Evolutionary conservation across 2,329 filamentous ascomycete species (phyloP).

Genomic region (Fusarium ramigenum): DNA sequence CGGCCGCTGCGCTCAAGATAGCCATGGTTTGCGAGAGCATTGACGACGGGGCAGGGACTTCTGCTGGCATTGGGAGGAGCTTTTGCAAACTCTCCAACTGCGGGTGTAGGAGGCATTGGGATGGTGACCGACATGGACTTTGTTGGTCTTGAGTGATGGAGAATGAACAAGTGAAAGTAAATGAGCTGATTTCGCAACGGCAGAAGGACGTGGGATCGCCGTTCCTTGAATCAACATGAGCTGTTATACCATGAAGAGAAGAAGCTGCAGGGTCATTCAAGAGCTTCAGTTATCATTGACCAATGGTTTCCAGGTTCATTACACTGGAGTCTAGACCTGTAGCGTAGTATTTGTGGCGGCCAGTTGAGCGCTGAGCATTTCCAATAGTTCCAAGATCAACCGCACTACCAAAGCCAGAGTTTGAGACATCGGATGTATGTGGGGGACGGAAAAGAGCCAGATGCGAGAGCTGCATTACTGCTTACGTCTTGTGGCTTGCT

Average conservation of each 20-base stretch:
- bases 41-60: conserved; percentile 15
- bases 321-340: background rate
- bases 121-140: background rate
- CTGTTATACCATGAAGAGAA: background rate
- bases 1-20: conserved; percentile 12
- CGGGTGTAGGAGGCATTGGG: background rate
- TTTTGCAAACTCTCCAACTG: background rate
- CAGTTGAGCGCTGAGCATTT: background rate
- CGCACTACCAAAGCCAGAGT: background rate
- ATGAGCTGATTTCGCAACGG: background rate
- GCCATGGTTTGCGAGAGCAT: conserved; percentile 20
- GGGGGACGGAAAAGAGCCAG: too few relatives aligned
- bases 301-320: background rate
- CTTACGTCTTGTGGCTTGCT: background rate
- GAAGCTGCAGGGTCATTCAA: background rate
- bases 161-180: background rate
- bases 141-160: background rate
- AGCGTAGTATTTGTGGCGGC: background rate
- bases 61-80: conserved; percentile 11
- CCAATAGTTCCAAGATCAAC: background rate
- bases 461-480: background rate
- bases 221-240: background rate
- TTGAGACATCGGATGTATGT: background rate
- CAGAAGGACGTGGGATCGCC: background rate
- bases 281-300: background rate